These are phyloP conservation scores for Gloeopeniophorella convolvens DNA, from an alignment of 768 basidiomycete genomes.

Conservation along the genomic window DNA sequence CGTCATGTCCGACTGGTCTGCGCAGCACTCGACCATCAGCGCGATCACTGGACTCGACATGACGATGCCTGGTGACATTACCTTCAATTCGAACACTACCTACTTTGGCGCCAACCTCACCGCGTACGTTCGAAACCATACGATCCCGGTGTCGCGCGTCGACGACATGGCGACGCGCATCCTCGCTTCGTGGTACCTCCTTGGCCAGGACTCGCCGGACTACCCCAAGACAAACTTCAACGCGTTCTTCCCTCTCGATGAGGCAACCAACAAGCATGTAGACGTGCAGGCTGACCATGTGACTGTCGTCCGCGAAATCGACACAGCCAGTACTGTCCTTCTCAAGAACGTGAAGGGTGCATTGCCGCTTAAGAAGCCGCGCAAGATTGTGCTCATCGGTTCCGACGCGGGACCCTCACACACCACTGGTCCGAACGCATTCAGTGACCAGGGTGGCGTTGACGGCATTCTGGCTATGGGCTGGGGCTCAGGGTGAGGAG, in stretches of 20 bases:
- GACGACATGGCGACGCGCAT: constrained; percentile 84
- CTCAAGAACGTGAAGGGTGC: constrained; percentile 61
- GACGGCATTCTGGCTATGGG: constrained; percentile 81
- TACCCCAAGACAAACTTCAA: constrained; percentile 73
- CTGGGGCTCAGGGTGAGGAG: constrained; percentile 69
- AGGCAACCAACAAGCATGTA: constrained; percentile 50
- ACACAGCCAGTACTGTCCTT: constrained; percentile 65
- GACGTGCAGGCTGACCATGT: constrained; percentile 68
- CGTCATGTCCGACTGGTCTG: constrained; percentile 72
- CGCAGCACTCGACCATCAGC: constrained; percentile 55
- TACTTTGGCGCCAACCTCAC: constrained; percentile 70
- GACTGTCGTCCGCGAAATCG: constrained; percentile 63
- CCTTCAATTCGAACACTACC: constrained; percentile 37
- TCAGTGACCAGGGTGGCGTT: constrained; percentile 33
- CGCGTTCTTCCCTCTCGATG: constrained; percentile 47
- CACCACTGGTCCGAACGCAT: constrained; percentile 42
- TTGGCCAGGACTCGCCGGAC: constrained; percentile 52
- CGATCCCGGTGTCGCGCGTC: constrained; percentile 55
- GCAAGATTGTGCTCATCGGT: constrained; percentile 56
- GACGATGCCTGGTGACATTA: constrained; percentile 53
- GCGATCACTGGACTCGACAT: constrained; percentile 61
- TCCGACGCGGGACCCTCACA: constrained; percentile 41
- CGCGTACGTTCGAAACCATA: constrained; percentile 61
- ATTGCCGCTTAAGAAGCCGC: constrained; percentile 54
- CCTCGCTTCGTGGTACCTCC: constrained; percentile 61